phyloP scores from a whole-genome alignment of 306 rosid genomes.

The Biancaea sappan region DNA sequence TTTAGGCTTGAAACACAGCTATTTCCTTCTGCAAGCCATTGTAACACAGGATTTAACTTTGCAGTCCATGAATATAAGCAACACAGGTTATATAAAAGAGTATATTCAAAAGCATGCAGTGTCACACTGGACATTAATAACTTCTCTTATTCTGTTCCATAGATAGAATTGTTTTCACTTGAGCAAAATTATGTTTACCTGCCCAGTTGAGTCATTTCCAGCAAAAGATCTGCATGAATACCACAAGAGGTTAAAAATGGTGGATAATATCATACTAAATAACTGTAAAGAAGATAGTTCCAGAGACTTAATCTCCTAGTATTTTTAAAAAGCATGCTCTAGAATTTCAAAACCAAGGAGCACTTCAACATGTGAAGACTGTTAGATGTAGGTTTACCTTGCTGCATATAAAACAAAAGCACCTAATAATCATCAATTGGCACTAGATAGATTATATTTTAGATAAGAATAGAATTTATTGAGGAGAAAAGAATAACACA shows the following conservation, averaged over 20 bases:
- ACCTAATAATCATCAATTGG: neutral
- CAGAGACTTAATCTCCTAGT: neutral
- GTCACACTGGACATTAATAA: neutral
- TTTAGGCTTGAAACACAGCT: constrained; percentile 9
- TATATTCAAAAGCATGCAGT: neutral
- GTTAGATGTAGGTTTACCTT: neutral
- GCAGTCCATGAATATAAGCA: constrained; percentile 16
- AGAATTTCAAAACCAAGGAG: neutral
- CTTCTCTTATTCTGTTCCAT: constrained; percentile 11
- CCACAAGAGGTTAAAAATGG: constrained; percentile 38
- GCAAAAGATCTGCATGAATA: constrained; percentile 60
- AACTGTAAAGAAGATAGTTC: neutral
- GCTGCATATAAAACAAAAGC: neutral
- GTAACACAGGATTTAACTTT: constrained; percentile 1
- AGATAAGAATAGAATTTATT: too few species aligned
- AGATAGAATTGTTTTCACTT: constrained; percentile 21
- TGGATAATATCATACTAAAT: neutral
- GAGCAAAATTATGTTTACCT: constrained; percentile 56
- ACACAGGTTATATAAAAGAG: neutral
- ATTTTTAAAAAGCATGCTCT: neutral
- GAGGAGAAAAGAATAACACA: too few species aligned
- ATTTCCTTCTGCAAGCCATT: constrained; percentile 8
- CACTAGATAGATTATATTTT: too few species aligned
- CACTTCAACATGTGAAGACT: neutral
- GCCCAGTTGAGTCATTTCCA: constrained; percentile 76